Base-by-base conservation (phyloP, 2,329 filamentous ascomycete species). In the Fusarium siculi region DNA sequence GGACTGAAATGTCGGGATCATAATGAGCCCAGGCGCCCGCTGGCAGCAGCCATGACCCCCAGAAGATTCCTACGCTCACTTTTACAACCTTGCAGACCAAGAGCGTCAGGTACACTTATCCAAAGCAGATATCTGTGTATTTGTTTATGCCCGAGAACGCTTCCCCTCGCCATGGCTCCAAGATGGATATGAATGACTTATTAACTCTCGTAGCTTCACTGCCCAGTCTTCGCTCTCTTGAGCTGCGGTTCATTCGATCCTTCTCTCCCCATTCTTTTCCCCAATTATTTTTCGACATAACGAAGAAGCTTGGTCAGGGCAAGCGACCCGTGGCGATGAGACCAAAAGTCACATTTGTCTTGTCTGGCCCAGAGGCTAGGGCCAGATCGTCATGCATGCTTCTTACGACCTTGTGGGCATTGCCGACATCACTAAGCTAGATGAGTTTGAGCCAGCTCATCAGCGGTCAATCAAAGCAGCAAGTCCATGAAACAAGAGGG, bases 121-220 rank as follows among this genome's bases (percentile, higher is more conserved):
- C 11, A 57, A 61, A 1, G 66, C 74, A 9, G 80, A 85, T 57
- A 64, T 72, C 6, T 54, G 73, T 15, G 82, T 78, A 9, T 76
- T 86, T 5, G 56, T 76, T 19, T 78, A 80, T 46, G 82, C 77
- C 5, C 34, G 85, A 6, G 46, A 70, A 16, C 77, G 72, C 7
- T 84, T 85, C 47, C 80, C 82, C 1, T 75, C 74, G 5, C 72
- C 78, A 73, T 2, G 52, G 67, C 19, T 78, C 80, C 11, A 21
- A 77, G 0, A 76, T 82, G 3, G 57, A 52, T 25, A 64, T 77
- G 39, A 49, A 67, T 3, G 78, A 81, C 39, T 36, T 82, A 1
- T 50, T 83, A 14, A 60, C 69, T 4, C 52, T 80, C 2, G 77
- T 84, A 19, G 43, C 52, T 3, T 59, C 47, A 4, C 47, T 82